A percentile compares a stretch with the other conserved stretches of the same genome.
Evolutionary conservation across 2,329 filamentous ascomycete genomes (phyloP).

Genomic region (Huntiella savannae): DNA sequence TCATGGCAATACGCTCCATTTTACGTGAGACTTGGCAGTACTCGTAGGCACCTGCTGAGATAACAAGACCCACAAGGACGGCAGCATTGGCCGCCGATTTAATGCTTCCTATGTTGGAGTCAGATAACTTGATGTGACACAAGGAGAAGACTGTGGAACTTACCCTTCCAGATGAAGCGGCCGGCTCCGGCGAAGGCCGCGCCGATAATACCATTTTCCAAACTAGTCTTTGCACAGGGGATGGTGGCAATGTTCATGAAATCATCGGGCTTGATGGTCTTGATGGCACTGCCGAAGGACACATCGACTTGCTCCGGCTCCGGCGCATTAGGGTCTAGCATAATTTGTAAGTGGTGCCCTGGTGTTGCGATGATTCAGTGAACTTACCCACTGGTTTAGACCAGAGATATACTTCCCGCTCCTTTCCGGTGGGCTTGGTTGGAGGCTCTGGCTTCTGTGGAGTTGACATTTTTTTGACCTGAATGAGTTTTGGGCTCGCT

Average conservation of each 20-base stretch:
- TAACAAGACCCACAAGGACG: conserved; percentile 53
- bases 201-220: conserved; percentile 64
- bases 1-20: conserved; percentile 66
- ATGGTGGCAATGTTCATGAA: conserved; percentile 55
- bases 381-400: conserved; percentile 6
- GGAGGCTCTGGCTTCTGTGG: background rate
- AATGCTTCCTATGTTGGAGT: conserved; percentile 28
- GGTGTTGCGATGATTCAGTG: background rate
- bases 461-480: conserved; percentile 2
- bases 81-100: conserved; percentile 67
- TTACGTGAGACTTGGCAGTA: conserved; percentile 60
- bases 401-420: conserved; percentile 7
- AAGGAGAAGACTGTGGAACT: conserved; percentile 14
- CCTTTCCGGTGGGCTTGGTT: background rate
- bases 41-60: conserved; percentile 58
- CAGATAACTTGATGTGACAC: background rate
- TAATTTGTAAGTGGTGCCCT: background rate
- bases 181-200: conserved; percentile 60
- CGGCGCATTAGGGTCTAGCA: conserved; percentile 2
- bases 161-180: conserved; percentile 59
- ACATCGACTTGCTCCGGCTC: conserved; percentile 5
- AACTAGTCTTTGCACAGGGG: conserved; percentile 67
- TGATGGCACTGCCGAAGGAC: conserved; percentile 39
- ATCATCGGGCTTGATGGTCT: conserved; percentile 47
- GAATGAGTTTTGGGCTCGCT: too few relatives aligned